Base-by-base conservation (phyloP, 2,329 filamentous ascomycete species). In the Uncinocarpus reesii region DNA sequence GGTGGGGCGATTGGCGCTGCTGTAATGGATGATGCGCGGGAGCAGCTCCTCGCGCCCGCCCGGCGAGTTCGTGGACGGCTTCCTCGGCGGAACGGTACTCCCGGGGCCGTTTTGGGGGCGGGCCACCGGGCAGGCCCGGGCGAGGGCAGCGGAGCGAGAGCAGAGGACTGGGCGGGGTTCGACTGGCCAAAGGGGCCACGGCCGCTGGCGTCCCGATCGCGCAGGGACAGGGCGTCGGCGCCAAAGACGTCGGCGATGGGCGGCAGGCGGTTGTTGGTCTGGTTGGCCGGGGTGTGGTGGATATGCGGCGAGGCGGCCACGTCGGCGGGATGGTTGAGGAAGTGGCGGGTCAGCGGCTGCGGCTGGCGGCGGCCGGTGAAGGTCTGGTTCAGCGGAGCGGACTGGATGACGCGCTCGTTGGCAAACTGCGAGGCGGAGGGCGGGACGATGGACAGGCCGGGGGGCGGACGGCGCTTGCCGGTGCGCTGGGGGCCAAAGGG, bases 61-160 rank as follows among this genome's bases (percentile, higher is more conserved):
- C 89, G 4, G 89, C 83, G 53, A 98, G 69, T 55, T 92, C 86
- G 50, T 86, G 85, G 52, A 96, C 89, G 2, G 87, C 92, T 63
- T 98, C 92, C 65, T 98, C 92, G 10, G 92, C 92, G 2, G 90
- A 95, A 59, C 88, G 85, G 68, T 94, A 96, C 62, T 96, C 92
- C 49, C 90, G 79, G 8, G 81, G 74, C 51, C 90, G 80, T 44
- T 65, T 67, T 1, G 75, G 74, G 8, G 48, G 1, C 76, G 77
- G 6, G 16, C 53, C 55, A 73, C 58, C 50, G 74, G 81, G 80
- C 56, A 87, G 85, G 51, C 83, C 78, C 1, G n/a, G 88, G 89
- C 1, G 88, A 94, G 0, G 86, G 79, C 49, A 92, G 71, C 1
- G 84, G 82, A 1, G 78, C 81, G 42, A 81, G 75, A 52, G 44